Conservation (phyloP, 495 filamentous ascomycete genomes). For the Pyrenopolyporus hunteri region DNA sequence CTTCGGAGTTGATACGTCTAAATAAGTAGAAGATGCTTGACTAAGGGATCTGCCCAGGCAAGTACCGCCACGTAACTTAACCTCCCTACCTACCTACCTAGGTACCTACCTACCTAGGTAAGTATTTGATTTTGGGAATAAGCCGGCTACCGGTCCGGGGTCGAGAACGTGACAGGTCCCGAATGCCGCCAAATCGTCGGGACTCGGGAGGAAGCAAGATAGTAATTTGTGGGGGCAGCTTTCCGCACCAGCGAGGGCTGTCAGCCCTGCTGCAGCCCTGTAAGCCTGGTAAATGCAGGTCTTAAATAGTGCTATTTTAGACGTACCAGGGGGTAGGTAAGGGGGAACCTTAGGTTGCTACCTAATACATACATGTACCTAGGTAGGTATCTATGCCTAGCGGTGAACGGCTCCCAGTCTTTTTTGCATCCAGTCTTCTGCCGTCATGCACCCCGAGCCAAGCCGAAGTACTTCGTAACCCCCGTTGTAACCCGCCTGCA, state of each 20-base stretch:
- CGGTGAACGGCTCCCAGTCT: slow-evolving; percentile 1
- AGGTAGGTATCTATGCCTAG: no score
- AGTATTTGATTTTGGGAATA: not conserved
- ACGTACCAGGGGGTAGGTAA: no score
- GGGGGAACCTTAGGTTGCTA: no score
- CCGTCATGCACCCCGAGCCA: not conserved
- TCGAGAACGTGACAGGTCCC: not conserved
- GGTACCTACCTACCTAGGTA: not conserved
- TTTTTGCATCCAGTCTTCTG: not conserved
- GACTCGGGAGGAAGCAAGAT: slow-evolving; percentile 17
- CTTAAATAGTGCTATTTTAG: no score
- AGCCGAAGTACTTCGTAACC: no score
- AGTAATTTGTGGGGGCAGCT: not conserved
- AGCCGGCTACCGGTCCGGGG: slow-evolving; percentile 9
- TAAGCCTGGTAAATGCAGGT: no score
- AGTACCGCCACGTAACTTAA: no score
- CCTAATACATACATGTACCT: no score
- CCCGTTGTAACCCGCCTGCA: no score
- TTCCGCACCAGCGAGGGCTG: not conserved
- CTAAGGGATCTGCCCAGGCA: no score
- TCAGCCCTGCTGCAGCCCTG: slow-evolving; percentile 24
- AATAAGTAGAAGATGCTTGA: no score
- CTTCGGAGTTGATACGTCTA: no score
- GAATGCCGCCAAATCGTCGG: slow-evolving; percentile 23
- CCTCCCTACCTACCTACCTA: not conserved